Evolutionary conservation across 2,329 filamentous ascomycete genomes (phyloP).

Genomic region (Fusarium algeriense): DNA sequence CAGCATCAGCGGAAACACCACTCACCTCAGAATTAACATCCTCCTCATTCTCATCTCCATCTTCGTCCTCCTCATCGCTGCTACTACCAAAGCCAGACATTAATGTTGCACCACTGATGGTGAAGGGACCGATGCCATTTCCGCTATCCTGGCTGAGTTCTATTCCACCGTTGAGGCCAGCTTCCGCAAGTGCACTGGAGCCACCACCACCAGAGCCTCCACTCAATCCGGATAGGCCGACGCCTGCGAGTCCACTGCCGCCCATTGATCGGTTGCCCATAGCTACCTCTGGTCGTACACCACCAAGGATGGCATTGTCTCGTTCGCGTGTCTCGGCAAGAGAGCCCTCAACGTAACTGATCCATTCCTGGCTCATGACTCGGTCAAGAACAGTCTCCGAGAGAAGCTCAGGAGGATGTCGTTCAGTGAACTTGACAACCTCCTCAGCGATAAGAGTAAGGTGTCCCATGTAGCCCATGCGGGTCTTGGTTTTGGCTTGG

Average conservation of each 20-base stretch:
- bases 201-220: constrained; percentile 54
- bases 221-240: constrained; percentile 62
- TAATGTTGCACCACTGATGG: constrained; percentile 78
- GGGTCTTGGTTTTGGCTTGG: constrained; percentile 85
- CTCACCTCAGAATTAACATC: constrained; percentile 77
- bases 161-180: constrained; percentile 81
- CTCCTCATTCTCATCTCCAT: constrained; percentile 87
- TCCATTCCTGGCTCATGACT: constrained; percentile 91
- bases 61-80: constrained; percentile 96
- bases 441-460: constrained; percentile 97
- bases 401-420: constrained; percentile 88
- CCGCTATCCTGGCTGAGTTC: constrained; percentile 74
- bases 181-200: constrained; percentile 81
- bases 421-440: constrained; percentile 97
- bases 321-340: constrained; percentile 93
- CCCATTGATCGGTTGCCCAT: constrained; percentile 79
- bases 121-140: constrained; percentile 78
- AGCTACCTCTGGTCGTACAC: constrained; percentile 90
- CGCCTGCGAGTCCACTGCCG: constrained; percentile 60
- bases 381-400: constrained; percentile 87
- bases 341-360: constrained; percentile 93
- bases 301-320: constrained; percentile 97
- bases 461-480: constrained; percentile 98
- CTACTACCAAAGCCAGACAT: constrained; percentile 94
- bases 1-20: constrained; percentile 53